Conservation (phyloP, 495 filamentous ascomycete species). For the Trichoderma parareesei region DNA sequence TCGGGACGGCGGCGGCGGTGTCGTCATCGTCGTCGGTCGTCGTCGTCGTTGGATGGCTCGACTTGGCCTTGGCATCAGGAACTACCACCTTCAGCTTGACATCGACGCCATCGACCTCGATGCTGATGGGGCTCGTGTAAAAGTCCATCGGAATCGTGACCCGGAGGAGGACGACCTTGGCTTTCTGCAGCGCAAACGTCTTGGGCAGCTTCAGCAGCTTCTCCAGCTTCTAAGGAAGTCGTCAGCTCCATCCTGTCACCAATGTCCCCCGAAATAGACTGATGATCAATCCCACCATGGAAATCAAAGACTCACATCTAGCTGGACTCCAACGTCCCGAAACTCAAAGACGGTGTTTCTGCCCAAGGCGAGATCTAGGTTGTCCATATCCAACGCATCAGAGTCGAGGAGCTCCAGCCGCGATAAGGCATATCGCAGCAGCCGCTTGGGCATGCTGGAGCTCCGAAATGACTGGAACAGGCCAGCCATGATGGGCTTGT, state of each 20-base stretch:
- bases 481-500: slow-evolving; percentile 35
- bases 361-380: slow-evolving; percentile 69
- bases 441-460: slow-evolving; percentile 69
- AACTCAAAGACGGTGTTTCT: slow-evolving; percentile 71
- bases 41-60: slow-evolving; percentile 13
- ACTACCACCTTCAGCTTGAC: slow-evolving; percentile 46
- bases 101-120: slow-evolving; percentile 70
- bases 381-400: slow-evolving; percentile 68
- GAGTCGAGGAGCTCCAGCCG: slow-evolving; percentile 75
- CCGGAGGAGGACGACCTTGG: slow-evolving; percentile 59
- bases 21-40: slow-evolving; percentile 13
- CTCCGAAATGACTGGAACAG: slow-evolving; percentile 57
- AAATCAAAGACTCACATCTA: slow-evolving; percentile 48
- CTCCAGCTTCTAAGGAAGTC: slow-evolving; percentile 59
- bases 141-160: slow-evolving; percentile 77
- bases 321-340: slow-evolving; percentile 66
- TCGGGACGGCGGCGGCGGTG: slow-evolving; percentile 50
- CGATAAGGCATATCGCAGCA: slow-evolving; percentile 73
- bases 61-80: slow-evolving; percentile 20
- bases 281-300: too few relatives aligned
- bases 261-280: slow-evolving; percentile 10
- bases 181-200: slow-evolving; percentile 58
- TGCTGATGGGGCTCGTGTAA: slow-evolving; percentile 65
- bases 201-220: slow-evolving; percentile 62
- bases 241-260: neutral